Conservation (phyloP, 2,329 filamentous ascomycete species). For the Fonsecaea monophora region DNA sequence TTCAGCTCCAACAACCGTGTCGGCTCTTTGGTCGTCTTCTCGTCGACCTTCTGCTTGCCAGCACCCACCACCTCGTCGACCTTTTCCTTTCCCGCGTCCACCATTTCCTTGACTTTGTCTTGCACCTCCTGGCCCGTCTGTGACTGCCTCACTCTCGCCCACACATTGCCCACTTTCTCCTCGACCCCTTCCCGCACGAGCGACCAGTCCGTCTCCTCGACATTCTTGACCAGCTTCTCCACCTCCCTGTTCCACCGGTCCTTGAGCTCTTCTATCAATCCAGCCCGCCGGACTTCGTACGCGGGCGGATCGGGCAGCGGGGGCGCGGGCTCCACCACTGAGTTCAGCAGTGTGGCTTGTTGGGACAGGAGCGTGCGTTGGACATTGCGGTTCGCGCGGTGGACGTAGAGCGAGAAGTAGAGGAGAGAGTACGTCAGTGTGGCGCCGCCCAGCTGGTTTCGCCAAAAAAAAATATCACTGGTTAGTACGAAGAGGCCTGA, state of each 20-base stretch:
- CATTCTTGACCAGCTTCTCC: conserved; percentile 69
- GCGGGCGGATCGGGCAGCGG: conserved; percentile 39
- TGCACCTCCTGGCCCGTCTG: conserved; percentile 25
- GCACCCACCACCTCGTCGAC: conserved; percentile 7
- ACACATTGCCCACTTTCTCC: conserved; percentile 31
- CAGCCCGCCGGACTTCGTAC: conserved; percentile 57
- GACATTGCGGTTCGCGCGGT: conserved; percentile 69
- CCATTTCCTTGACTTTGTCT: conserved; percentile 12
- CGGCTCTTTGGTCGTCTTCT: conserved; percentile 20
- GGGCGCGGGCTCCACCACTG: conserved; percentile 46
- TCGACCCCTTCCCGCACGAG: conserved; percentile 31
- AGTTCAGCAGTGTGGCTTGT: conserved; percentile 52
- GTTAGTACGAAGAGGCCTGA: conserved; percentile 6
- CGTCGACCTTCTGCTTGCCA: conserved; percentile 19
- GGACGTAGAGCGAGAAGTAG: conserved; percentile 73
- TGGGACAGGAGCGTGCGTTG: conserved; percentile 55
- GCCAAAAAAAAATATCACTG: conserved; percentile 2
- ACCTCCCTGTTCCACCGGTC: conserved; percentile 80
- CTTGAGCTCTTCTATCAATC: conserved; percentile 72
- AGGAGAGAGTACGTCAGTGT: conserved; percentile 75
- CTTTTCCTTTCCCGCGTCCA: conserved; percentile 3
- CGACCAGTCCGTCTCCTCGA: conserved; percentile 70
- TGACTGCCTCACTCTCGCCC: conserved; percentile 26
- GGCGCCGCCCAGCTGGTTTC: conserved; percentile 71
- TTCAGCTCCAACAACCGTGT: conserved; percentile 31